Evolutionary conservation across 2,329 filamentous ascomycete species (phyloP), one percentile per base, ranked within the genome.

Genomic region (Neopestalotiopsis clavispora): DNA sequence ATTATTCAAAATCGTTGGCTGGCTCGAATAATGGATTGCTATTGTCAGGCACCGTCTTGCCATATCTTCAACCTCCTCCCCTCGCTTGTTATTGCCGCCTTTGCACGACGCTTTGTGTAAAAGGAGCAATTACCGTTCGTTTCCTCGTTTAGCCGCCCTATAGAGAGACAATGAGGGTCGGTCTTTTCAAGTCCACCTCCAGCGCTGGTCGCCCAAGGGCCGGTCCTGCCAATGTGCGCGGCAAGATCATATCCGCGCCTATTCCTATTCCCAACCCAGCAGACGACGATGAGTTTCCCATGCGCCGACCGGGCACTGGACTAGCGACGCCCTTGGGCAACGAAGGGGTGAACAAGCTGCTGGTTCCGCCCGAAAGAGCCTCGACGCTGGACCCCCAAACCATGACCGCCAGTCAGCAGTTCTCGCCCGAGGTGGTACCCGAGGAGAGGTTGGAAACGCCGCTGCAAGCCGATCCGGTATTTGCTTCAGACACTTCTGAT

Each of bases 191-290:
- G 75, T 78, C 82, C 65, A 73, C 79, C 42, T 76, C 84, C 66
- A 80, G 75, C 73, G 74, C 80, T 72, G 80, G 80, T 71, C 80
- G 81, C 71, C 80, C 79, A 67, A 83, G 82, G 72, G 77, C 81
- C 52, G 79, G 78, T 68, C 79, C 82, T 42, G 72, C 72, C 32
- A 75, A 74, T 42, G 86, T 90, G 70, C 85, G 89, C 52, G 88
- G 88, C 70, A 87, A 85, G 72, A 13, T 45, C 42, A 90, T 91
- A 70, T 90, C 88, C 38, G 84, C 83, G 6, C 89, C 89, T 14
- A 90, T 91, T 62, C 88, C 88, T 1, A 85, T 91, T 28, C 77
- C 80, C 20, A 80, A 78, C 68, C 75, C 80, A 7, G 72, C 81
- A 56, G 86, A 87, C 69, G 85, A 85, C 72, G 83, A 89, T 70